phyloP scores from a whole-genome alignment of 345 rosid species.

The Trapa bicornis region DNA sequence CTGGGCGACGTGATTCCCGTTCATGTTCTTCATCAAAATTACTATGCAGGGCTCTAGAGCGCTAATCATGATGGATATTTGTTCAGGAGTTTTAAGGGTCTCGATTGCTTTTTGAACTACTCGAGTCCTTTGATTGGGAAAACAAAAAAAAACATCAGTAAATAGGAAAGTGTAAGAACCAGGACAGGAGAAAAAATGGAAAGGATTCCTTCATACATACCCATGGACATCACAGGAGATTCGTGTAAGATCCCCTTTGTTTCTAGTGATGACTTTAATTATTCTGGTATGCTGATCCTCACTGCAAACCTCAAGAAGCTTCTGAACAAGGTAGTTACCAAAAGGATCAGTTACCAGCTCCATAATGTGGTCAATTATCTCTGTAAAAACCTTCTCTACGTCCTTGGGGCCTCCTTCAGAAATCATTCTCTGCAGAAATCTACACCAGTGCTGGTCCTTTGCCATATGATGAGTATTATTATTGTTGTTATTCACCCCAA shows the following conservation, averaged over 20 bases:
- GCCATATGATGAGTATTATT: slow-evolving; percentile 57
- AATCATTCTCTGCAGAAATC: slow-evolving; percentile 58
- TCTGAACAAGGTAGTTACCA: slow-evolving; percentile 73
- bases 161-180: background rate
- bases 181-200: background rate
- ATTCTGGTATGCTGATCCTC: slow-evolving; percentile 56
- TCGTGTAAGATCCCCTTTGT: slow-evolving; percentile 44
- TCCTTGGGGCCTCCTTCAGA: slow-evolving; percentile 50
- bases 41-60: slow-evolving; percentile 55
- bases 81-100: slow-evolving; percentile 44
- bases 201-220: slow-evolving; percentile 20
- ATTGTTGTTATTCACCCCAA: slow-evolving; percentile 41
- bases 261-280: slow-evolving; percentile 42
- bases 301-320: slow-evolving; percentile 66
- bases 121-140: slow-evolving; percentile 41
- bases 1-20: slow-evolving; percentile 78
- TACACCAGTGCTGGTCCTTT: slow-evolving; percentile 74
- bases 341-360: slow-evolving; percentile 77
- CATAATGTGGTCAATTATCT: slow-evolving; percentile 52
- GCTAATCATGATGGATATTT: slow-evolving; percentile 37
- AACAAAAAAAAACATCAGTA: background rate
- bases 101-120: slow-evolving; percentile 81
- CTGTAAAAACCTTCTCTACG: slow-evolving; percentile 52
- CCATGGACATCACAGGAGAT: slow-evolving; percentile 82
- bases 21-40: slow-evolving; percentile 55